Percentiles rank a stretch among this genome's conserved stretches.
Evolutionary conservation across 164 flowering plant species (phyloP).

Genomic region (Magnolia sinica): DNA sequence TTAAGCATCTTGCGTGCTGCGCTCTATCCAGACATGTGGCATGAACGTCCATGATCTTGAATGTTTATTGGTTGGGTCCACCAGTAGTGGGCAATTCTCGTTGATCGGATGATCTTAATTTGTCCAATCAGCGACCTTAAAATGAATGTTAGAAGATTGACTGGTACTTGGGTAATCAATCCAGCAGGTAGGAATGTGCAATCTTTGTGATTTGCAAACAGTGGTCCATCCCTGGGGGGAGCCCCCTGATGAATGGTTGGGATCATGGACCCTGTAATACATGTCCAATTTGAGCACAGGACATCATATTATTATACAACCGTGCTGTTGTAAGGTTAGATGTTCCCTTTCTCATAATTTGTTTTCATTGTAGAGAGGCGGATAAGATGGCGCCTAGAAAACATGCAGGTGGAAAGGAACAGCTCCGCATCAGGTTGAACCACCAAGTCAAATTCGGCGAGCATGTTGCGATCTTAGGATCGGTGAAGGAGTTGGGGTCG

Average conservation of each 20-base stretch:
- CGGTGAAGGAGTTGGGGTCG: constrained; percentile 67
- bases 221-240: neutral
- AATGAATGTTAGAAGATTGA: neutral
- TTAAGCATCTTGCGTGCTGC: neutral
- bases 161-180: neutral
- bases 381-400: constrained; percentile 19
- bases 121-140: neutral
- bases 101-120: neutral
- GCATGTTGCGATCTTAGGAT: constrained; percentile 62
- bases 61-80: no score
- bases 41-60: neutral
- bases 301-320: no score
- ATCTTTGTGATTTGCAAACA: neutral
- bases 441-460: constrained; percentile 89
- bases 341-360: neutral
- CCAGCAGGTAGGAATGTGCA: neutral
- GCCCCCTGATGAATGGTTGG: neutral
- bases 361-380: constrained; percentile 18
- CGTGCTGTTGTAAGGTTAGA: neutral
- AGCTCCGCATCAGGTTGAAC: constrained; percentile 40
- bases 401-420: constrained; percentile 36
- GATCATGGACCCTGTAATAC: neutral
- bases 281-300: neutral
- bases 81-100: neutral
- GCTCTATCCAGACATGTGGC: neutral